phyloP scores from a whole-genome alignment of 2,329 filamentous ascomycete species.

The Epichloe sibirici region DNA sequence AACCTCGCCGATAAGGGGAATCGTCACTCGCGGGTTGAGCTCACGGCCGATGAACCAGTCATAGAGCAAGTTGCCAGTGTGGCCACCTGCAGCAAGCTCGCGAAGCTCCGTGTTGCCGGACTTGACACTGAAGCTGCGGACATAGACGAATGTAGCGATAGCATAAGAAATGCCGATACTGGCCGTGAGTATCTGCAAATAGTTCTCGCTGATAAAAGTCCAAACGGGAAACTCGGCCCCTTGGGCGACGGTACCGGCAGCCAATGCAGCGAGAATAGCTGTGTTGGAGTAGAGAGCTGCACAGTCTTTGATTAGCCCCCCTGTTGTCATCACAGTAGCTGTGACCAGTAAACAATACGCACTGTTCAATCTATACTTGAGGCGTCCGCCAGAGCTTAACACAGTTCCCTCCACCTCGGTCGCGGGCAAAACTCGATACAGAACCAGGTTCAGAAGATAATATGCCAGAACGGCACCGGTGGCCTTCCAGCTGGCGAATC shows the following conservation, averaged over 20 bases:
- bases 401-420: slow-evolving; percentile 57
- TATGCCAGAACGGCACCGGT: slow-evolving; percentile 63
- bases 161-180: slow-evolving; percentile 66
- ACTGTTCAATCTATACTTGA: slow-evolving; percentile 78
- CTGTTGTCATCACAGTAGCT: background rate
- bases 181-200: slow-evolving; percentile 70
- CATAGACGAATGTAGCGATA: slow-evolving; percentile 68
- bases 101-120: slow-evolving; percentile 59
- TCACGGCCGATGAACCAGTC: slow-evolving; percentile 97
- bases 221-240: slow-evolving; percentile 78
- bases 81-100: slow-evolving; percentile 70
- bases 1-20: slow-evolving; percentile 71
- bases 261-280: slow-evolving; percentile 57
- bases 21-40: slow-evolving; percentile 72
- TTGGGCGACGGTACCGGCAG: slow-evolving; percentile 61
- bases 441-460: slow-evolving; percentile 61
- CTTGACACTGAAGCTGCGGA: slow-evolving; percentile 71
- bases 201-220: slow-evolving; percentile 89
- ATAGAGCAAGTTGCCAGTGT: slow-evolving; percentile 75
- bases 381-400: slow-evolving; percentile 56
- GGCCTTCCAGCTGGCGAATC: slow-evolving; percentile 57
- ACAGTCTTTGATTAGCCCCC: slow-evolving; percentile 4
- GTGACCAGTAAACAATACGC: slow-evolving; percentile 12
- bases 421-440: slow-evolving; percentile 69
- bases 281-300: slow-evolving; percentile 65